Evolutionary conservation across 164 flowering plant genomes (phyloP), one percentile per base, ranked within the genome.

Genomic region (Warburgia ugandensis): DNA sequence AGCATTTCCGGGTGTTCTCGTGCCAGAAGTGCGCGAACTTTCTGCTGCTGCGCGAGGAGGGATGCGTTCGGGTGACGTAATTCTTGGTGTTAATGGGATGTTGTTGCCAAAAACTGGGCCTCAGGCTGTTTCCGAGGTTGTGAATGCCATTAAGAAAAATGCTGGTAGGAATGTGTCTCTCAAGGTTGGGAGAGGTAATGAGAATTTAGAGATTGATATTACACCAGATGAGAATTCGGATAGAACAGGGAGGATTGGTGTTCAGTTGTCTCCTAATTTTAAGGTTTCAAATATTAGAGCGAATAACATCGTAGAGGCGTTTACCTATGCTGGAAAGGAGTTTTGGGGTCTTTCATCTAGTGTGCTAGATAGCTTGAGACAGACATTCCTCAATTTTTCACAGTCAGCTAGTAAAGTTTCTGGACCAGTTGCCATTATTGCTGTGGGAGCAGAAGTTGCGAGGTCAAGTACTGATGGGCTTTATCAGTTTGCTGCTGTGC

Each of bases 361-460:
- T 65, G 86, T 92, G 29, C 25, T 88, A 64, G 94, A 92, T 23
- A 68, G 96, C 48, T 65, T 92, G 67, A 84, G 77, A 48, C 96
- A 92, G 68, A 88, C 91, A 26, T 81, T 88, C 48, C 56, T 80
- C 9, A 92, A 92, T 55, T 92, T 85, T 57, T 85, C 96, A 0
- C 82, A 92, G 53, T 23, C 96, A 12, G 95, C 96, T 1, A 65
- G 88, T 42, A 85, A 92, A 60, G 94, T 92, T 52, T 75, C 98
- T 0, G 96, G 98, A 31, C 98, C 98, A 5, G 87, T 92, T 30
- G 98, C 96, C 16, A 92, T 92, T 45, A 92, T 92, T 44, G 96
- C 98, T 28, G 98, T 88, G 26, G 98, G 96, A 26, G 95, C 98
- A 5, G 98, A 92, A 63, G 98, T 92, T 43, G 98, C 98, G 1